Base-by-base conservation (phyloP, 208 protist species). In the Leptomonas seymouri region DNA sequence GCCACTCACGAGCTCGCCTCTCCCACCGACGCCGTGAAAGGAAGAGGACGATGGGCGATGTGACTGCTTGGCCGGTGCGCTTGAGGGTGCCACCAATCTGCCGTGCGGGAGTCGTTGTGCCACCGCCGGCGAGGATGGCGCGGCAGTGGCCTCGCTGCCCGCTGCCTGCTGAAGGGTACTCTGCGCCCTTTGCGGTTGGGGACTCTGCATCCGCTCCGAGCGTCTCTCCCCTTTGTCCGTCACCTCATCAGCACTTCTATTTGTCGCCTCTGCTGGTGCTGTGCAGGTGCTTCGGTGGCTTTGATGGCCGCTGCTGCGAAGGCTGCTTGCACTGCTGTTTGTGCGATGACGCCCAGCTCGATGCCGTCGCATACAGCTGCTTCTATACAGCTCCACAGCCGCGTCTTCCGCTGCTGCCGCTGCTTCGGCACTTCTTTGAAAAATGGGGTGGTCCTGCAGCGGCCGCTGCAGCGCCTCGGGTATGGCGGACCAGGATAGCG, bases 401-500 rank as follows among this genome's bases (percentile, higher is more conserved):
- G 66, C 71, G 21, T 67, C 61, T 69, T 81, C 75, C 23, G 50
- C 49, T 31, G 60, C 60, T 11, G 0, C 49, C 45, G 48, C 54
- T 42, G 66, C 73, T 59, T 67, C 61, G 6, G 42, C 63, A 7
- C 63, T 31, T 21, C 25, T 15, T 63, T 76, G 62, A 69, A 85
- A 84, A 30, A 34, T 49, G 0, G 79, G 61, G 16, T 78, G 68
- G 23, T 41, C 14, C n/a, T 67, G 67, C 15, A 95, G 50, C 34
- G 84, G 55, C 48, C 82, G 55, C 18, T 71, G 79, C 27, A 93
- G 60, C 5, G 41, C 54, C 7, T 64, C 77, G 2, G 90, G 87
- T 3, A 95, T 74, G 7, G 67, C 67, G 1, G 58, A 53, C 71
- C 83, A 88, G 31, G 74, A 50, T 21, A 93, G 50, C 2, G 87